Evolutionary conservation across 768 basidiomycete species (phyloP), one percentile per base, ranked within the genome.

Genomic region (Boletales sp.): DNA sequence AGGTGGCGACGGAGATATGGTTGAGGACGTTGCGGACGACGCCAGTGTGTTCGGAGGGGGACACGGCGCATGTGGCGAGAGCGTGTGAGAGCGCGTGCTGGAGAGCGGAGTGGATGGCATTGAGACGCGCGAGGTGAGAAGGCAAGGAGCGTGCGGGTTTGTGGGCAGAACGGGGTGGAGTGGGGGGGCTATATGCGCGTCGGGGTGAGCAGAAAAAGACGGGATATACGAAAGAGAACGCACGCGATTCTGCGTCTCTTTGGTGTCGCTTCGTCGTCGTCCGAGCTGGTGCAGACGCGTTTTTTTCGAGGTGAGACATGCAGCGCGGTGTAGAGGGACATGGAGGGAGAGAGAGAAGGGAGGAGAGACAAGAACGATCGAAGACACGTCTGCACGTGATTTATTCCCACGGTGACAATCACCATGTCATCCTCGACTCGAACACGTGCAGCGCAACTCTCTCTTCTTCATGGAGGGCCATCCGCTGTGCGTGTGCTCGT

Each of bases 1-100:
- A 89, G 25, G 83, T 83, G 44, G 74, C 74, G 41, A 90, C 66
- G 34, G 90, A 86, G 43, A 86, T 63, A 59, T 90, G 83, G 58
- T 88, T 91, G 41, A 92, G 74, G 18, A 92, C 87, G 64, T 86
- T 89, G 53, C 81, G 80, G 14, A 91, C 76, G 54, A 84, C 72
- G 37, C 88, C 87, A 2, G 84, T 87, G 60, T 90, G 88, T 7
- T 84, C 76, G 12, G 84, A 77, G 7, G 88, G 90, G 12, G 90
- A 83, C 31, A 86, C 79, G 30, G 87, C 88, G 56, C 83, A 88
- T 12, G 89, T 88, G 6, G 90, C 90, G 28, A 93, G 78, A 9
- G 88, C 87, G 70, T 90, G 87, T 3, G 90, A 90, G 48, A 92
- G 76, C 44, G 90, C 90, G 61, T 87, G 86, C 57, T 91, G 87